Conservation (phyloP, 768 basidiomycete genomes). For the Trametes cinnabarina region DNA sequence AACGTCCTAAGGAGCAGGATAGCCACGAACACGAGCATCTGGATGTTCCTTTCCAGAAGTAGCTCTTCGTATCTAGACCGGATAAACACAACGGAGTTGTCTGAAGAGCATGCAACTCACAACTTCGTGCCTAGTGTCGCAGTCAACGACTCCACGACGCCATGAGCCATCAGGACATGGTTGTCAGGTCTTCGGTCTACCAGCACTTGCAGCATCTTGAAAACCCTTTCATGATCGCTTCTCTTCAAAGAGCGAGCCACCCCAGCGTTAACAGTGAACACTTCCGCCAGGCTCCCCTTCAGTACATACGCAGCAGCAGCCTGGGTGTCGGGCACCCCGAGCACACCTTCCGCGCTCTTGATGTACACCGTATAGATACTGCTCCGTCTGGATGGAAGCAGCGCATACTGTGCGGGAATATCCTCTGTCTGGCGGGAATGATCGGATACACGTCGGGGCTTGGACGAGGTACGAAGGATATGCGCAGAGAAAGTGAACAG, state of each 20-base stretch:
- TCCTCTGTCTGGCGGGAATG: slow-evolving; percentile 40
- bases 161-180: background rate
- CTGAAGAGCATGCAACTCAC: slow-evolving; percentile 28
- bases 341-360: slow-evolving; percentile 48
- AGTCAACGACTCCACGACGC: slow-evolving; percentile 13
- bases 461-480: background rate
- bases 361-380: slow-evolving; percentile 63
- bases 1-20: slow-evolving; percentile 49
- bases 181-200: slow-evolving; percentile 29
- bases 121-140: slow-evolving; percentile 28
- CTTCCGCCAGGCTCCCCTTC: slow-evolving; percentile 38
- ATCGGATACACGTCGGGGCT: slow-evolving; percentile 38
- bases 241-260: slow-evolving; percentile 59
- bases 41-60: slow-evolving; percentile 58
- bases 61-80: slow-evolving; percentile 43
- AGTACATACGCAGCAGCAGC: slow-evolving; percentile 64
- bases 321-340: slow-evolving; percentile 46
- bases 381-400: slow-evolving; percentile 49
- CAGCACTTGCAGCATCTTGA: slow-evolving; percentile 52
- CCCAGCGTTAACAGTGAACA: slow-evolving; percentile 60
- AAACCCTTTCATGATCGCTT: slow-evolving; percentile 69
- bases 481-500: slow-evolving; percentile 45
- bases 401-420: slow-evolving; percentile 40
- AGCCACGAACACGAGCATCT: slow-evolving; percentile 79
- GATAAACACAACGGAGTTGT: background rate